phyloP scores from a whole-genome alignment of 1,139 yeast species.

The Arxiozyma bovina region DNA sequence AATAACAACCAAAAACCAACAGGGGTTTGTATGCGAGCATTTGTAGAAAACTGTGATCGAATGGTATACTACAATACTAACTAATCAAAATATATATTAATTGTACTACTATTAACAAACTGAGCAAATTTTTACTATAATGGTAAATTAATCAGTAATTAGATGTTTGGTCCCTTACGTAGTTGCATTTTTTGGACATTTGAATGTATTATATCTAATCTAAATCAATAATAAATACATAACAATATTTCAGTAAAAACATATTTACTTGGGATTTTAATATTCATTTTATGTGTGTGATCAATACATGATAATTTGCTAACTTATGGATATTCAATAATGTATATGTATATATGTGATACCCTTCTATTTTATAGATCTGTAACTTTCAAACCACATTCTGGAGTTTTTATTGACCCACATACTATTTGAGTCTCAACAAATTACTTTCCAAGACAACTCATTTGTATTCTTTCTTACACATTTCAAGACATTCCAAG shows the following conservation, averaged over 20 bases:
- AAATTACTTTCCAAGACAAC: not conserved
- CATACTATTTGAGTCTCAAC: not conserved
- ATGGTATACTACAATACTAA: too few relatives aligned
- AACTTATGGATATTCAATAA: too few relatives aligned
- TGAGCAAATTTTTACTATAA: not conserved
- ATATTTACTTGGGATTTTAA: too few relatives aligned
- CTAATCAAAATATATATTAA: not conserved
- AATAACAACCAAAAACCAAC: not conserved
- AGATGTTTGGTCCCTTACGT: not conserved
- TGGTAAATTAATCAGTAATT: not conserved
- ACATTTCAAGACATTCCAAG: not conserved
- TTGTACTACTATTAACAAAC: not conserved
- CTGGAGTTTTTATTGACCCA: too few relatives aligned
- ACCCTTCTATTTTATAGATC: not conserved
- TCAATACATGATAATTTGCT: not conserved
- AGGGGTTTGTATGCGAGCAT: not conserved
- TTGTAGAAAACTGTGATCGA: not conserved
- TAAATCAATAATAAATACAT: too few relatives aligned
- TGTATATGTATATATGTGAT: too few relatives aligned
- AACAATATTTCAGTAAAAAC: not conserved
- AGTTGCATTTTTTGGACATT: not conserved
- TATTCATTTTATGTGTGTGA: too few relatives aligned
- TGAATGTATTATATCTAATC: too few relatives aligned
- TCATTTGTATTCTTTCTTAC: too few relatives aligned
- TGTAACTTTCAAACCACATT: too few relatives aligned